Evolutionary conservation across 164 flowering plant species (phyloP).

Genomic region (Vitis vinifera): DNA sequence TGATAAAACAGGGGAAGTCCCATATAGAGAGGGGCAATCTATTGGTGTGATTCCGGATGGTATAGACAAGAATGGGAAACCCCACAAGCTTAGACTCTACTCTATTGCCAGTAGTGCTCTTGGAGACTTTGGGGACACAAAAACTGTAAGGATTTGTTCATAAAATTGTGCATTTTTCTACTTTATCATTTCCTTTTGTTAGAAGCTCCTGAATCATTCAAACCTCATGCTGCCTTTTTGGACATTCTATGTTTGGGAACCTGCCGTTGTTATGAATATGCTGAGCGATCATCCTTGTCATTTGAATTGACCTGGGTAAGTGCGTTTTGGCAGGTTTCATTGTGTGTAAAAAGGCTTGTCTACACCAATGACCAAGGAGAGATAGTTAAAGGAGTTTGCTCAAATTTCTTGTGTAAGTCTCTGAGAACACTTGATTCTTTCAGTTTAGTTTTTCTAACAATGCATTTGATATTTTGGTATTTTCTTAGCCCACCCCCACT

Average conservation of each 20-base stretch:
- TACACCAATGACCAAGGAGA: constrained; percentile 95
- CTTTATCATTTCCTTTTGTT: too few species aligned
- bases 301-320: neutral
- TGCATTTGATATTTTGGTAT: too few species aligned
- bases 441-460: too few species aligned
- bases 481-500: too few species aligned
- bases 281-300: neutral
- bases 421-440: too few species aligned
- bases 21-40: constrained; percentile 97
- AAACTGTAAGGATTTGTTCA: constrained; percentile 60
- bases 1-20: constrained; percentile 62
- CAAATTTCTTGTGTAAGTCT: constrained; percentile 83
- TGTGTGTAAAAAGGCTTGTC: constrained; percentile 89
- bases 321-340: constrained; percentile 59
- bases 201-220: too few species aligned
- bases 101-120: constrained; percentile 99
- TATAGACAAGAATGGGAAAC: constrained; percentile 88
- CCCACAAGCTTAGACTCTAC: constrained; percentile 92
- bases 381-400: constrained; percentile 93
- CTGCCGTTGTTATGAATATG: too few species aligned
- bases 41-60: constrained; percentile 93
- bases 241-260: too few species aligned
- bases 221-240: too few species aligned
- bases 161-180: neutral
- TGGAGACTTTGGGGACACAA: constrained; percentile 98